Conservation (phyloP, 2,329 filamentous ascomycete genomes). For the Penicillium sp. region DNA sequence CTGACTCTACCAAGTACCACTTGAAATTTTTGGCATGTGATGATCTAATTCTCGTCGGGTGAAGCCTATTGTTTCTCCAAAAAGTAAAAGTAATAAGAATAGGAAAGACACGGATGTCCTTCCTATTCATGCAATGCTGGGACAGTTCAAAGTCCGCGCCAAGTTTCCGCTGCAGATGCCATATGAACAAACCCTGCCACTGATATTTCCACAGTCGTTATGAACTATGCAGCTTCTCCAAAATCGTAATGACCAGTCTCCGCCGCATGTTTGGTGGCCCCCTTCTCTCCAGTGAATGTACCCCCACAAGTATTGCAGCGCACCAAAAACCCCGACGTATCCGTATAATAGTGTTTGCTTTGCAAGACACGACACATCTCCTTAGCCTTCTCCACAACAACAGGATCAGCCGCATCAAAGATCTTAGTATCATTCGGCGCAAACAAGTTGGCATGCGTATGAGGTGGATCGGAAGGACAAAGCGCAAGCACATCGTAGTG, state of each 20-base stretch:
- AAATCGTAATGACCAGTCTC: conserved; percentile 58
- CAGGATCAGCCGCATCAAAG: conserved; percentile 64
- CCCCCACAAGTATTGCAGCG: conserved; percentile 69
- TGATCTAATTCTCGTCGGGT: not conserved
- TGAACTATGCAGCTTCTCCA: conserved; percentile 49
- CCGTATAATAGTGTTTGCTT: conserved; percentile 82
- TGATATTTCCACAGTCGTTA: not conserved
- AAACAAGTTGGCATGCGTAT: conserved; percentile 62
- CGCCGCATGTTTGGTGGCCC: conserved; percentile 54
- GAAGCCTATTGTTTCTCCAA: not conserved
- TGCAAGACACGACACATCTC: conserved; percentile 71
- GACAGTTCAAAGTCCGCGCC: conserved; percentile 2
- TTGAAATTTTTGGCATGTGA: conserved; percentile 7
- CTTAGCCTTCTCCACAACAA: conserved; percentile 65
- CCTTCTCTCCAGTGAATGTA: conserved; percentile 53
- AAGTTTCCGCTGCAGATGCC: not conserved
- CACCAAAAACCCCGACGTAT: conserved; percentile 79
- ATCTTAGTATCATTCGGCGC: conserved; percentile 82
- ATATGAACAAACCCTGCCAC: not conserved
- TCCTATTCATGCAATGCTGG: conserved; percentile 10
- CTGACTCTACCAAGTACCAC: conserved; percentile 20
- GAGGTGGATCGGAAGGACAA: conserved; percentile 65
- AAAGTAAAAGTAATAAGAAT: not conserved
- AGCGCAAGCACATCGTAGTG: conserved; percentile 92
- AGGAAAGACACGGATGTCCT: not conserved